Evolutionary conservation across 2,329 filamentous ascomycete genomes (phyloP).

Genomic region (Coccinonectria pachysandricola): DNA sequence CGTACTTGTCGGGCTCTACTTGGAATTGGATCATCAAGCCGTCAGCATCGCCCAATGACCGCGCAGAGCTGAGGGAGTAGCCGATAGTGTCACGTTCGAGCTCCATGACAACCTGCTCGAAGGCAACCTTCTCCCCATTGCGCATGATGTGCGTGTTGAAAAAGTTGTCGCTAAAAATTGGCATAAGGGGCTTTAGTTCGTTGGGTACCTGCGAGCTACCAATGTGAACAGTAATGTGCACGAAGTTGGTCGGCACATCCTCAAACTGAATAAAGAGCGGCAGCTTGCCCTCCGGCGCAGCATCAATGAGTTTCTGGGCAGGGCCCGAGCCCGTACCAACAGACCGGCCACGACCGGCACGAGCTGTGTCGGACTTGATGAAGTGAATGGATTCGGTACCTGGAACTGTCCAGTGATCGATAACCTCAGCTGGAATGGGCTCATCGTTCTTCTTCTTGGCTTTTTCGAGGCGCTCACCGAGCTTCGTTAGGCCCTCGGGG

Average conservation of each 20-base stretch:
- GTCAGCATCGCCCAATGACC: constrained; percentile 65
- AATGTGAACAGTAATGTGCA: constrained; percentile 71
- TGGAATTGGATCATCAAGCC: constrained; percentile 74
- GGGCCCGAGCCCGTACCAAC: constrained; percentile 57
- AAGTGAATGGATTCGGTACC: constrained; percentile 89
- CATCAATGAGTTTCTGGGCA: constrained; percentile 68
- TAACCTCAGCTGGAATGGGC: constrained; percentile 70
- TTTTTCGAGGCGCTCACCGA: constrained; percentile 65
- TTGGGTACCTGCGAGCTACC: constrained; percentile 68
- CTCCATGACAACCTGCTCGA: constrained; percentile 85
- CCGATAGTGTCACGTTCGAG: constrained; percentile 85
- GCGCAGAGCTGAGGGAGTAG: constrained; percentile 63
- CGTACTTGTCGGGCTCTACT: constrained; percentile 81
- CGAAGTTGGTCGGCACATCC: constrained; percentile 86
- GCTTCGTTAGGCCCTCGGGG: constrained; percentile 64
- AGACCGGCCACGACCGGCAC: constrained; percentile 65
- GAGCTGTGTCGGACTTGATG: constrained; percentile 76
- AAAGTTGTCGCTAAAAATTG: constrained; percentile 82
- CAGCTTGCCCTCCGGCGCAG: constrained; percentile 46
- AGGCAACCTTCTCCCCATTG: constrained; percentile 66
- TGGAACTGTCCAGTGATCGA: constrained; percentile 75
- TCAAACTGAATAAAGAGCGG: constrained; percentile 96
- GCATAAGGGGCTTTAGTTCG: constrained; percentile 74
- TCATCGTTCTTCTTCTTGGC: constrained; percentile 85
- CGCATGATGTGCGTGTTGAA: constrained; percentile 82